Percentiles rank a stretch among this genome's conserved stretches.
Conservation (phyloP, 2,329 filamentous ascomycete species). For the Clonostachys chloroleuca region DNA sequence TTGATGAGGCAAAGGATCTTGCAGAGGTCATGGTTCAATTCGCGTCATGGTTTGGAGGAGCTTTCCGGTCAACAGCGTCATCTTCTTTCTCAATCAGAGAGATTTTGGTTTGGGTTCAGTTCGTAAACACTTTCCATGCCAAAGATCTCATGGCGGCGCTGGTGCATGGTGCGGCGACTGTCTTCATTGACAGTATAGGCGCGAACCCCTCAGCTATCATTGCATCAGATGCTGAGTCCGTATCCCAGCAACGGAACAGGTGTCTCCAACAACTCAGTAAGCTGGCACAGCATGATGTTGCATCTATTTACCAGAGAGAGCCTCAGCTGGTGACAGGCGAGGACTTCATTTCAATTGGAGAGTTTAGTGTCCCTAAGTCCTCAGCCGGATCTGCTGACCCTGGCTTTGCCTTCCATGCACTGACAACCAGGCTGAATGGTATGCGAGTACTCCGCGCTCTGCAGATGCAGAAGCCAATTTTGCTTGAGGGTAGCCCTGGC, state of each 20-base stretch:
- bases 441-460: conserved; percentile 88
- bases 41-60: conserved; percentile 85
- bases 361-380: conserved; percentile 60
- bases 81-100: conserved; percentile 88
- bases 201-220: conserved; percentile 90
- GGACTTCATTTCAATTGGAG: conserved; percentile 59
- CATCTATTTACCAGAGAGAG: conserved; percentile 58
- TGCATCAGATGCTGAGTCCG: conserved; percentile 63
- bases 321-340: conserved; percentile 53
- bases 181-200: conserved; percentile 92
- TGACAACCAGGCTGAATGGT: conserved; percentile 83
- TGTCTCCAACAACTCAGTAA: conserved; percentile 71
- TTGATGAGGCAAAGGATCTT: conserved; percentile 45
- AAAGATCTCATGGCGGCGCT: conserved; percentile 39
- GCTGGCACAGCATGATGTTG: conserved; percentile 60
- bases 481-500: conserved; percentile 95
- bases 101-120: conserved; percentile 88
- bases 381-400: conserved; percentile 31
- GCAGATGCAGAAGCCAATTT: conserved; percentile 83
- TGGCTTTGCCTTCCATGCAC: conserved; percentile 69
- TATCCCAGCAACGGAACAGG: conserved; percentile 64
- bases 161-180: conserved; percentile 87
- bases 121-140: conserved; percentile 67
- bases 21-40: conserved; percentile 76
- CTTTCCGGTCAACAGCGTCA: conserved; percentile 70